Conservation (phyloP, 2,329 filamentous ascomycete species). For the Bipolaris oryzae region DNA sequence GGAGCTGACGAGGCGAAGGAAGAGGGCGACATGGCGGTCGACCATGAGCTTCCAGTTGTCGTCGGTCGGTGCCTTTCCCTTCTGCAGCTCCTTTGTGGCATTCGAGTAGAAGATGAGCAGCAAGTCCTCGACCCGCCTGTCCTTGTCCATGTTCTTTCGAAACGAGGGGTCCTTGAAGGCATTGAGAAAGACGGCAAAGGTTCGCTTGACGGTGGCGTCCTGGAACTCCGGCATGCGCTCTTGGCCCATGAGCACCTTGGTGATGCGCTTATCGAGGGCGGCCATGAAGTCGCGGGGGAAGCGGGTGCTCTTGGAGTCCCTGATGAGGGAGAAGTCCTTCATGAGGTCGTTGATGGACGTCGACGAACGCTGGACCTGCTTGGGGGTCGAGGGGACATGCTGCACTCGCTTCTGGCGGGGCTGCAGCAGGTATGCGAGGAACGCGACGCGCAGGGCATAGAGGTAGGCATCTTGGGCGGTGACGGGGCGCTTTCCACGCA, state of each 20-base stretch:
- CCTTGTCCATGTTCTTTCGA: slow-evolving; percentile 90
- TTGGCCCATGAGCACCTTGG: slow-evolving; percentile 77
- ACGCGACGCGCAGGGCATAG: slow-evolving; percentile 88
- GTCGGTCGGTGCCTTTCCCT: slow-evolving; percentile 76
- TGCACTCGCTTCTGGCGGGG: slow-evolving; percentile 88
- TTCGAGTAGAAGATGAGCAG: slow-evolving; percentile 96
- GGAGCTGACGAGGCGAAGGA: slow-evolving; percentile 82
- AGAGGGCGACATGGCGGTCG: slow-evolving; percentile 92
- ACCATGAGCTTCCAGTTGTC: slow-evolving; percentile 91
- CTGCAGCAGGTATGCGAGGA: slow-evolving; percentile 89
- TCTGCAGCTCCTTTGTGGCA: slow-evolving; percentile 87
- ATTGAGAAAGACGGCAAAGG: slow-evolving; percentile 93
- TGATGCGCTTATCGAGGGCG: slow-evolving; percentile 77
- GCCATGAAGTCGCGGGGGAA: slow-evolving; percentile 74
- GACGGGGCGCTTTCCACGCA: slow-evolving; percentile 47
- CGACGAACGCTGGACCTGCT: slow-evolving; percentile 70
- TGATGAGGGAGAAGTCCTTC: slow-evolving; percentile 77
- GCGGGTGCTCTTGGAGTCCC: slow-evolving; percentile 71
- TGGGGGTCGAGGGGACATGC: slow-evolving; percentile 70
- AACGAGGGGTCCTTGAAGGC: slow-evolving; percentile 89
- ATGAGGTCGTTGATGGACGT: slow-evolving; percentile 80
- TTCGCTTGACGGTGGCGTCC: slow-evolving; percentile 88
- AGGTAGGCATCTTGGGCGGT: slow-evolving; percentile 81
- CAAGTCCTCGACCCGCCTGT: slow-evolving; percentile 88
- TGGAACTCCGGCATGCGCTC: slow-evolving; percentile 88